A percentile compares a stretch with the other conserved stretches of the same genome.
Conservation (phyloP, 768 basidiomycete genomes). For the Suillus americanus region DNA sequence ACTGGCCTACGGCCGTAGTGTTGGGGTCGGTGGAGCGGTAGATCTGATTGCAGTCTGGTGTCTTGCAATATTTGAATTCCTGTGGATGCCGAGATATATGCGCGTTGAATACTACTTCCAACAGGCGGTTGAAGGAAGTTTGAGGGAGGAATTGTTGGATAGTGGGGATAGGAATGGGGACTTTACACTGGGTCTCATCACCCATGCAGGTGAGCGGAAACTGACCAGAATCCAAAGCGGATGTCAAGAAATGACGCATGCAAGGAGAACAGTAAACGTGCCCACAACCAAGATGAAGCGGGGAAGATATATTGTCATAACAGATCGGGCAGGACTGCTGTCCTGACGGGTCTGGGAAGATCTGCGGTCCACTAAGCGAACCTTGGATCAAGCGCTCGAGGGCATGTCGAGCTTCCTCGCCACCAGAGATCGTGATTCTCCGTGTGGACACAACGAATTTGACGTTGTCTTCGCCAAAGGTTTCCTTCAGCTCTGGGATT, state of each 20-base stretch:
- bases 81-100: conserved; percentile 57
- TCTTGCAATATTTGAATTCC: conserved; percentile 73
- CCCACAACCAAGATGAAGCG: conserved; percentile 54
- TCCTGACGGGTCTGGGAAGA: conserved; percentile 4
- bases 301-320: conserved; percentile 42
- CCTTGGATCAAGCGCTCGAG: conserved; percentile 45
- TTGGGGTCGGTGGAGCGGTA: conserved; percentile 55
- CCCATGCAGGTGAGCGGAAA: conserved; percentile 75
- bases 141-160: conserved; percentile 52
- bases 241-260: conserved; percentile 52
- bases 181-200: conserved; percentile 55
- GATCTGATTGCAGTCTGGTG: conserved; percentile 73
- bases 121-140: conserved; percentile 52
- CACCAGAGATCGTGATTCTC: conserved; percentile 52
- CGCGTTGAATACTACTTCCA: conserved; percentile 54
- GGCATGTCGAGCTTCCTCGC: conserved; percentile 52
- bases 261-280: conserved; percentile 69
- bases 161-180: conserved; percentile 49
- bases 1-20: conserved; percentile 43
- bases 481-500: conserved; percentile 48
- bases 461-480: conserved; percentile 55
- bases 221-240: conserved; percentile 51
- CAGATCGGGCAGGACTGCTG: conserved; percentile 52
- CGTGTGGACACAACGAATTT: conserved; percentile 41
- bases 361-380: conserved; percentile 28